Base-by-base conservation (phyloP, 768 basidiomycete genomes). In the Lactarius sanguifluus region DNA sequence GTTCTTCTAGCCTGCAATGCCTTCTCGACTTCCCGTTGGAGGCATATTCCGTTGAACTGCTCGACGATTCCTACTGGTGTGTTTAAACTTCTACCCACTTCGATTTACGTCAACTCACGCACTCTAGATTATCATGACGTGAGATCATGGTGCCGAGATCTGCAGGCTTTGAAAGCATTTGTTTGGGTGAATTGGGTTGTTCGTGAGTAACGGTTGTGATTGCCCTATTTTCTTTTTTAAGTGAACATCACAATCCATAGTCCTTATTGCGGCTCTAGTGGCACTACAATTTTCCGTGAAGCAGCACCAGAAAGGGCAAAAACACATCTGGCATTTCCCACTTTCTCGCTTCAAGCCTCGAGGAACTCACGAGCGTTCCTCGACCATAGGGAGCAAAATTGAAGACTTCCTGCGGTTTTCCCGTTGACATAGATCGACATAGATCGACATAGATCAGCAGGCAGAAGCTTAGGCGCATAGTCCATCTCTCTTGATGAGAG, bases 11-110 rank as follows among this genome's bases (percentile, higher is more conserved):
- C 79, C 0, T 83, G 84, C 79, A 86, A 84, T 71, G 79, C 81
- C 16, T 87, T 88, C 74, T 86, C 86, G 1, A 86, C 83, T 20
- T 79, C 82, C 16, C 81, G 86, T 41, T 88, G 85, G 85, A 74
- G 73, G 32, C 72, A 77, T 52, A 75, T 84, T 28, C 82, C 83
- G 18, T 74, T 82, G 62, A 72, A 77, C 50, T 87, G 86, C 75
- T 74, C 76, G 55, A 67, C 75, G 55, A 85, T 86, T 47, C 83
- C 85, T 32, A 70, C 65, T 60, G 81, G 84, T 83, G 36, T 30
- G 78, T 43, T 20, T 54, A 13, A 8, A 15, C 23, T 25, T 13
- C 50, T 4, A 32, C 56, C 52, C 55, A 38, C 62, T 8, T 34
- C 8, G 36, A 28, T 64, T 30, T n/a, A 10, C 57, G 10, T 30